phyloP scores from a whole-genome alignment of 1,284 basidiomycete genomes.

The Porodaedalea pini region DNA sequence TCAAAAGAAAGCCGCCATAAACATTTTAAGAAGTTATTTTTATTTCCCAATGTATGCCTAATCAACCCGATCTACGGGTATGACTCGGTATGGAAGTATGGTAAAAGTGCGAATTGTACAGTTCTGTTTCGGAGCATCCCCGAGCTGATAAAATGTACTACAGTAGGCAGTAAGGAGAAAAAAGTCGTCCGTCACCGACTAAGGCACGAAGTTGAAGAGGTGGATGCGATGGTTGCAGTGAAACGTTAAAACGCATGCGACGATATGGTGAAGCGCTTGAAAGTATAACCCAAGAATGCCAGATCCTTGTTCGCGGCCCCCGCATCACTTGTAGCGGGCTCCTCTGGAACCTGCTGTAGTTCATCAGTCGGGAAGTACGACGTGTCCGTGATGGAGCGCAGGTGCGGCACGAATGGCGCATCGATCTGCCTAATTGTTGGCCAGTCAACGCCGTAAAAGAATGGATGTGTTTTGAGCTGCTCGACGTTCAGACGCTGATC shows the following conservation, averaged over 20 bases:
- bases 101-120: conserved; percentile 3
- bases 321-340: conserved; percentile 36
- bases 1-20: no score
- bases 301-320: conserved; percentile 44
- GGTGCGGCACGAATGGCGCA: conserved; percentile 62
- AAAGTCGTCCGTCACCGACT: no score
- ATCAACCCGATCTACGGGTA: conserved; percentile 3
- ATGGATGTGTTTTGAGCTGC: conserved; percentile 30
- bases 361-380: conserved; percentile 67
- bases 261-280: conserved; percentile 31
- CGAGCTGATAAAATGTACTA: conserved; percentile 1
- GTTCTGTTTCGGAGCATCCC: neutral
- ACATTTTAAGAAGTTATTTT: neutral
- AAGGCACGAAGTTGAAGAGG: neutral
- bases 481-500: conserved; percentile 77
- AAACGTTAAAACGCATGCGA: conserved; percentile 19
- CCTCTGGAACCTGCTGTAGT: conserved; percentile 50
- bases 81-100: neutral
- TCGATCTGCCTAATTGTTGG: conserved; percentile 58
- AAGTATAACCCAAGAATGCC: conserved; percentile 48
- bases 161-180: no score
- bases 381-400: conserved; percentile 58
- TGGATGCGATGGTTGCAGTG: neutral
- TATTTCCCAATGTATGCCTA: neutral
- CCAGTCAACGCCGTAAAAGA: conserved; percentile 68